Evolutionary conservation across 192 early-diverging fungal species (phyloP).

Genomic region (Rhizophagus sp.): DNA sequence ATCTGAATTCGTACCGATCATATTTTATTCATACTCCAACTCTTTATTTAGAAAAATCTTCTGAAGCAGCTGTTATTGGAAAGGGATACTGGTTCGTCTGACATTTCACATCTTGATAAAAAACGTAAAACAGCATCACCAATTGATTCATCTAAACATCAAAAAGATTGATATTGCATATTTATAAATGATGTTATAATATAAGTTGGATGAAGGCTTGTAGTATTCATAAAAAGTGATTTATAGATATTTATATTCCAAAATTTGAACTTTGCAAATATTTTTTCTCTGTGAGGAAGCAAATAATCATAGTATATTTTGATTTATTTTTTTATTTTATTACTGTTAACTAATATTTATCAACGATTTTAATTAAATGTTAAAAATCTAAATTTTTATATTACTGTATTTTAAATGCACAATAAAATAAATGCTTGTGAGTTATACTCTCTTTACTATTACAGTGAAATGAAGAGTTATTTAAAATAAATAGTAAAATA

Average conservation of each 20-base stretch:
- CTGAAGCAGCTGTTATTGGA: constrained; percentile 22
- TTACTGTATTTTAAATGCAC: background rate
- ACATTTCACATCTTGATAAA: constrained; percentile 8
- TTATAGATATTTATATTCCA: background rate
- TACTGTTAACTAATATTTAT: background rate
- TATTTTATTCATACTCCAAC: background rate
- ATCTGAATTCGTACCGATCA: background rate
- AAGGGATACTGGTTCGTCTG: background rate
- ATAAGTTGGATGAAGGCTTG: too few species aligned
- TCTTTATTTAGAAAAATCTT: constrained; percentile 31
- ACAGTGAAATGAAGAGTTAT: background rate
- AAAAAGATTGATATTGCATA: constrained; percentile 22
- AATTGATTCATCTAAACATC: constrained; percentile 15
- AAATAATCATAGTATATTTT: background rate
- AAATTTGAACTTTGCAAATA: background rate
- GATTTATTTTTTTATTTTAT: background rate
- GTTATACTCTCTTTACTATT: background rate
- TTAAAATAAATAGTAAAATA: background rate
- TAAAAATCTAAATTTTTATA: background rate
- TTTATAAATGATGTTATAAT: background rate
- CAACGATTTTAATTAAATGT: background rate
- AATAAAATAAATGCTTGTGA: background rate
- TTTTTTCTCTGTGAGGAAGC: too few species aligned
- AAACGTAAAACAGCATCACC: constrained; percentile 20
- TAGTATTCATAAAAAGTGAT: background rate